Evolutionary conservation across 176 grass and related monocot genomes (phyloP), one percentile per base, ranked within the genome.

Genomic region (Ampelocalamus luodianensis): DNA sequence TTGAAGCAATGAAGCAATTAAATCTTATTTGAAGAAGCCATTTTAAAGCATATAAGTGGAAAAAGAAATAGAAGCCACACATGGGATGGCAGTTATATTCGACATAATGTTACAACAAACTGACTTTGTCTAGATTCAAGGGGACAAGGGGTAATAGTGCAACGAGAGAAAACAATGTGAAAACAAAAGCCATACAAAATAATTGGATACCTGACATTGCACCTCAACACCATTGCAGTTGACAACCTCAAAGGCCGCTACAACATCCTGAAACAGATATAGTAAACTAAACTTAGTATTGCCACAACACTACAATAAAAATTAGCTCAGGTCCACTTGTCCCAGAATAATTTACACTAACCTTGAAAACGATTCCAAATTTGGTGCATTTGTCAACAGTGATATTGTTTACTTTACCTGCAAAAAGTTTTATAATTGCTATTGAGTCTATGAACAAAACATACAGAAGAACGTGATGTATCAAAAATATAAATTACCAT

Each of bases 391-490:
- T 99, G 72, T 99, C 97, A 79, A 99, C 84, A 70, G 97, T 99
- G 71, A 99, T 99, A 79, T 99, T 99, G 72, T 99, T 99, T 70
- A 99, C 97, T 90, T 99, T 99, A 69, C 97, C 93, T 99, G 90
- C 77, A 87, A 71, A 83, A 80, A 11, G 12, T 75, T 65, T 78
- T 38, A 56, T 68, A 79, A 77, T 71, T 82, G 24, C 29, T 79
- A 45, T 67, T 67, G 40, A 74, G 49, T 61, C 44, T 76, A 50
- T 75, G 13, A 65, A 50, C 59, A 62, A 85, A 66, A 50, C 61
- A 80, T 71, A 56, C 12, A 83, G 18, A 71, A 32, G 20, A 82
- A 72, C 48, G 24, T 22, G 18, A 29, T 55, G 50, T 51, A 53
- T 34, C 61, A 87, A 59, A 86, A 49, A 29, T 81, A 37, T 23